Base-by-base conservation (phyloP, 2,329 filamentous ascomycete genomes). In the Drechslera avenae region DNA sequence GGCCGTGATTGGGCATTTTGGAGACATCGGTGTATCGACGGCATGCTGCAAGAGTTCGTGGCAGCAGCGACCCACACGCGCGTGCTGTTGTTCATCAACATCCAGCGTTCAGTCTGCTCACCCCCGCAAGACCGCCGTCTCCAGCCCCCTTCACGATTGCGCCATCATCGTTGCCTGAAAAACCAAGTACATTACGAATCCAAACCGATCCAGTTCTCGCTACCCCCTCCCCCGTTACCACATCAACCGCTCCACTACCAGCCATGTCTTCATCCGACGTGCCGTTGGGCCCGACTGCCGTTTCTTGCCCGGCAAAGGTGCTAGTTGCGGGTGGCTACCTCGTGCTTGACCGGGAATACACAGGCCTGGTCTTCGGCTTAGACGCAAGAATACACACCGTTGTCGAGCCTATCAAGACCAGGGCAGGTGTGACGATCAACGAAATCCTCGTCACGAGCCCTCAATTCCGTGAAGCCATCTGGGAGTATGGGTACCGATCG, bases 231-330 rank as follows among this genome's bases (percentile, higher is more conserved):
- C 21, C 40, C 26, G 26, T 28, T 33, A 30, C 21, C 48, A 46
- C 59, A 50, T 43, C 40, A 59, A 48, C 59, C 50, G 47, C 48
- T 49, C 52, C 45, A 43, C 57, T 51, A 31, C 26, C 45, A 56
- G 9, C 34, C 34, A 45, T 56, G 48, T 56, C 52, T 23, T 42
- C 46, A 18, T 46, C 54, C 41, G 50, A 58, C 36, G 52, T 54
- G 34, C 50, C 56, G 40, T 48, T 59, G 50, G 54, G 39, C 39
- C 58, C 66, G 36, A 69, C 55, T 43, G 71, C 77, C 57, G 84
- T 96, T 60, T 97, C 94, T 57, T 93, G 94, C 17, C 94, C 94
- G 14, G 94, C 94, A 63, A 99, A 99, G 79, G 94, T 99, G 54
- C 84, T 99, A 59, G 83, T 97, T 46, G 91, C 93, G 3, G 94